Evolutionary conservation across 805 yeast genomes (phyloP).

Genomic region (Candida ficus): DNA sequence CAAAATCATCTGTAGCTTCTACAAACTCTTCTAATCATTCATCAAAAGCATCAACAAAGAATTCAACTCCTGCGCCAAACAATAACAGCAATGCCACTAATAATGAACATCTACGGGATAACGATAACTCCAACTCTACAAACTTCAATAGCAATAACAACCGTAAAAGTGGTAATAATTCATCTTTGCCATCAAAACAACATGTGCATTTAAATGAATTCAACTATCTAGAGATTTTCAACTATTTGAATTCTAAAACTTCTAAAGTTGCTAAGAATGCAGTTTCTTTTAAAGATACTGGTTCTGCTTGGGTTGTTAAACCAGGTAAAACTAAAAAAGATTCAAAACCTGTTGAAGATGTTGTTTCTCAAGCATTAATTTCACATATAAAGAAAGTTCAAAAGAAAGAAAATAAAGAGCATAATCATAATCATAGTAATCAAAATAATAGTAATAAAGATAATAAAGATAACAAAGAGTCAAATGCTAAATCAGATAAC

Average conservation of each 20-base stretch:
- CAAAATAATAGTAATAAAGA: not conserved
- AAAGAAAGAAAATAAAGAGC: not conserved
- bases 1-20: not conserved
- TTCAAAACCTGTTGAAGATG: slow-evolving; percentile 2
- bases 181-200: not conserved
- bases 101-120: not conserved
- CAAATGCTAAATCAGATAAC: not conserved
- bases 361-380: slow-evolving; percentile 1
- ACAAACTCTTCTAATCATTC: not conserved
- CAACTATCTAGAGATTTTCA: slow-evolving; percentile 2
- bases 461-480: not conserved
- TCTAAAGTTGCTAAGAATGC: not conserved
- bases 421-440: no score
- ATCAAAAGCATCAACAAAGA: not conserved
- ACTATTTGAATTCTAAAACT: slow-evolving; percentile 1
- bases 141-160: no score
- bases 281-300: slow-evolving; percentile 4
- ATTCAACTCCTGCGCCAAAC: not conserved
- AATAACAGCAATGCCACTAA: not conserved
- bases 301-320: slow-evolving; percentile 8
- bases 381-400: slow-evolving; percentile 3
- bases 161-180: not conserved
- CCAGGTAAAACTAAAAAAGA: slow-evolving; percentile 2
- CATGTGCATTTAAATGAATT: not conserved
- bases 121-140: no score